Evolutionary conservation across 805 yeast genomes (phyloP).

Genomic region (Sungouiozyma ichnusensis): DNA sequence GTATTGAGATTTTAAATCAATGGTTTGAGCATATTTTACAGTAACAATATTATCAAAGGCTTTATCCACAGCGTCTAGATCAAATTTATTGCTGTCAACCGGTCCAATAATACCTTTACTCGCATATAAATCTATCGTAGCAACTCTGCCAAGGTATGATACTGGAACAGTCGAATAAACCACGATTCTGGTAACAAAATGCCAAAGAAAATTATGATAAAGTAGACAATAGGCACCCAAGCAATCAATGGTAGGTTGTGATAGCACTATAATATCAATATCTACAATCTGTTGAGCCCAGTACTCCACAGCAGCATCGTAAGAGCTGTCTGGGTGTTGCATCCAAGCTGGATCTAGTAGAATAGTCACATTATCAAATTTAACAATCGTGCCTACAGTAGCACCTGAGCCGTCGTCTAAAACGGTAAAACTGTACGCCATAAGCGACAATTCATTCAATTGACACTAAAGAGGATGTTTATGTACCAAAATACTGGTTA

Average conservation of each 20-base stretch:
- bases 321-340: slow-evolving; percentile 36
- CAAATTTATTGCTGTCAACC: slow-evolving; percentile 42
- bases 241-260: slow-evolving; percentile 75
- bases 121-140: slow-evolving; percentile 76
- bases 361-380: slow-evolving; percentile 47
- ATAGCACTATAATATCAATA: slow-evolving; percentile 63
- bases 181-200: slow-evolving; percentile 51
- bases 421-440: slow-evolving; percentile 19
- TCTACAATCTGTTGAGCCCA: slow-evolving; percentile 36
- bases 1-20: slow-evolving; percentile 46
- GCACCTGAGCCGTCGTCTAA: slow-evolving; percentile 22
- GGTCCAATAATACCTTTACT: slow-evolving; percentile 71
- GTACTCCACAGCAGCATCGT: slow-evolving; percentile 22
- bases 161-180: slow-evolving; percentile 88
- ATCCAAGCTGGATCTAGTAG: slow-evolving; percentile 68
- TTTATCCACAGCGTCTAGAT: slow-evolving; percentile 64
- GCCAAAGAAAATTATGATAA: slow-evolving; percentile 44
- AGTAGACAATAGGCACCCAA: slow-evolving; percentile 70
- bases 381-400: slow-evolving; percentile 38
- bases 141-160: slow-evolving; percentile 70
- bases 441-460: slow-evolving; percentile 1
- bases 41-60: slow-evolving; percentile 62
- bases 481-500: too few relatives aligned
- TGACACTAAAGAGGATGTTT: too few relatives aligned
- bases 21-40: slow-evolving; percentile 71